Evolutionary conservation across 1,284 basidiomycete species (phyloP), one percentile per base, ranked within the genome.

Genomic region (Peniophora sp.): DNA sequence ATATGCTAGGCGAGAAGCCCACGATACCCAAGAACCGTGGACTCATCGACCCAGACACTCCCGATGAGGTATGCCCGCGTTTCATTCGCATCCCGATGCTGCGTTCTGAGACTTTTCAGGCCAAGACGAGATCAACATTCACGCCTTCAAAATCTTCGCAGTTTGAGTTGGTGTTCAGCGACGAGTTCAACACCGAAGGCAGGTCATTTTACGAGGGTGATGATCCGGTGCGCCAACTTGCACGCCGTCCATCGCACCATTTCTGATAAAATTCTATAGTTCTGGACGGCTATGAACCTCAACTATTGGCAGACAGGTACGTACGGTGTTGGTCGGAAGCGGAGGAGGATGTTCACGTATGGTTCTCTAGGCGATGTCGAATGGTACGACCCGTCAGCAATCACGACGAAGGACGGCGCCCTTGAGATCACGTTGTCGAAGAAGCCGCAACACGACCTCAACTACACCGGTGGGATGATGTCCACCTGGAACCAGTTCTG

Each of bases 401-500:
- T 94, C 54, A 89, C 81, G 0, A 99, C 96, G 1, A 70, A 69
- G 48, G 73, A 79, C 55, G 96, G 96, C 10, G 73, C 81, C 32
- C 78, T 99, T 36, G 78, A 87, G 60, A 86, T 98, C 60, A 92
- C 86, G 0, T 66, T 95, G 55, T 79, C 75, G 0, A 60, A 79
- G 55, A 83, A 82, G 60, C 58, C 71, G 44, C 85, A 73, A 37
- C 85, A 97, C 65, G 80, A 77, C 50, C 73, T 97, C 54, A 68
- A 89, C 59, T 96, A 85, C 63, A 73, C 83, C 54, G 81, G 88
- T 23, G 87, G 82, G 0, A 73, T 84, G 73, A 68, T 91, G 60
- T 71, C 82, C 23, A 77, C 77, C 10, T 92, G 91, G 91, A 93
- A 93, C 66, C 92, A 97, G 66, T 89, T 97, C 61, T 97, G 95